Percentiles rank a stretch among this genome's conserved stretches.
Evolutionary conservation across 345 rosid species (phyloP).

Genomic region (Hibiscus syriacus): DNA sequence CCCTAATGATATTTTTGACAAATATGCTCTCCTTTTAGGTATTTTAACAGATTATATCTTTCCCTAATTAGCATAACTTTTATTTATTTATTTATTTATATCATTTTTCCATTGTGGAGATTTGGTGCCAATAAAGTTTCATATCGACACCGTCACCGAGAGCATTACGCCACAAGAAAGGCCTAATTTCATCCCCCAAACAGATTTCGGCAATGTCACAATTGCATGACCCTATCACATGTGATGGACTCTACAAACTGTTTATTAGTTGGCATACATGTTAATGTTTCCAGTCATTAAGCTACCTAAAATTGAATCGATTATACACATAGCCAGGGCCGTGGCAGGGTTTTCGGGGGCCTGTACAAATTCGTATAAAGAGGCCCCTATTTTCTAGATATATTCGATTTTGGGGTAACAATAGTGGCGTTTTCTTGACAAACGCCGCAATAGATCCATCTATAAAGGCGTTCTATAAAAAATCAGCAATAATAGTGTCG

Average conservation of each 20-base stretch:
- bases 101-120: background rate
- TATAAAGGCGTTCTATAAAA: no score
- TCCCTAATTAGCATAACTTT: background rate
- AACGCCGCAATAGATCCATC: no score
- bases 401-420: no score
- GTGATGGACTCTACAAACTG: background rate
- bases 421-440: no score
- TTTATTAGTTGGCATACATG: slow-evolving; percentile 2
- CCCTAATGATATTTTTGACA: background rate
- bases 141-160: slow-evolving; percentile 1
- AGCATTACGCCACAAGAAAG: slow-evolving; percentile 14
- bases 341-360: no score
- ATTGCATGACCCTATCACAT: slow-evolving; percentile 15
- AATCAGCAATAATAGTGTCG: no score
- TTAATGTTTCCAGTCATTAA: no score
- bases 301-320: no score
- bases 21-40: slow-evolving; percentile 2
- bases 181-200: slow-evolving; percentile 9
- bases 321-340: background rate
- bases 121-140: slow-evolving; percentile 2
- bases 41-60: slow-evolving; percentile 7
- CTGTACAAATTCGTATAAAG: no score
- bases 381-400: no score
- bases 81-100: background rate
- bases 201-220: slow-evolving; percentile 17